Evolutionary conservation across 225 moss, liverwort and hornwort genomes (phyloP).

Genomic region (Thuidium tamariscinum): DNA sequence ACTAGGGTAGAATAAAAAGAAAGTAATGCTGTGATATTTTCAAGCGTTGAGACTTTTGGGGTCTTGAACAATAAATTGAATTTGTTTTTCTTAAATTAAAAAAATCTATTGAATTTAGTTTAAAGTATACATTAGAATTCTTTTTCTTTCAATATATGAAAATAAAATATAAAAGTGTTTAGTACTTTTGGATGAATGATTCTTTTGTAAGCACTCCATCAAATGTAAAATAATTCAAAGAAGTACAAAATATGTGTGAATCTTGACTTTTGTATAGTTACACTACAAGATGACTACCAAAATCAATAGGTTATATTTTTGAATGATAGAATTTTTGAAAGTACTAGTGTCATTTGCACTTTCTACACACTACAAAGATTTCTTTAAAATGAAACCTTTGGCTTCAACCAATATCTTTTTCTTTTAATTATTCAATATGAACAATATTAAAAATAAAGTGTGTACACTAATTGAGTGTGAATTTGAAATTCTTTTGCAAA

Average conservation of each 20-base stretch:
- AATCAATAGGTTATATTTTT: neutral
- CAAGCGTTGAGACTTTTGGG: neutral
- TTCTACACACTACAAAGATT: no score
- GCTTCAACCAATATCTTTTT: no score
- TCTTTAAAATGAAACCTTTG: no score
- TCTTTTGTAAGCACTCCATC: accelerated
- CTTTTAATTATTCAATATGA: no score
- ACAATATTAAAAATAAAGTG: no score
- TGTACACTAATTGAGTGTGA: no score
- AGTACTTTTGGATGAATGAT: neutral
- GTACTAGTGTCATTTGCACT: no score
- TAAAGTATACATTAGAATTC: neutral
- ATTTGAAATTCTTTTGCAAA: no score
- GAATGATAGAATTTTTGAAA: neutral
- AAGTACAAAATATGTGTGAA: no score
- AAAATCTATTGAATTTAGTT: accelerated
- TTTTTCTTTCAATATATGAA: neutral
- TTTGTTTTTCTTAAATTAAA: neutral
- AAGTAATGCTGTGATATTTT: accelerated
- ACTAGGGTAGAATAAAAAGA: neutral
- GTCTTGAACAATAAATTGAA: neutral
- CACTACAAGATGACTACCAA: neutral
- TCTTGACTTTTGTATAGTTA: neutral
- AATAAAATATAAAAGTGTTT: accelerated
- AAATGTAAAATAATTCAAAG: no score